Evolutionary conservation across 345 rosid species (phyloP), one percentile per base, ranked within the genome.

Genomic region (Heritiera littoralis): DNA sequence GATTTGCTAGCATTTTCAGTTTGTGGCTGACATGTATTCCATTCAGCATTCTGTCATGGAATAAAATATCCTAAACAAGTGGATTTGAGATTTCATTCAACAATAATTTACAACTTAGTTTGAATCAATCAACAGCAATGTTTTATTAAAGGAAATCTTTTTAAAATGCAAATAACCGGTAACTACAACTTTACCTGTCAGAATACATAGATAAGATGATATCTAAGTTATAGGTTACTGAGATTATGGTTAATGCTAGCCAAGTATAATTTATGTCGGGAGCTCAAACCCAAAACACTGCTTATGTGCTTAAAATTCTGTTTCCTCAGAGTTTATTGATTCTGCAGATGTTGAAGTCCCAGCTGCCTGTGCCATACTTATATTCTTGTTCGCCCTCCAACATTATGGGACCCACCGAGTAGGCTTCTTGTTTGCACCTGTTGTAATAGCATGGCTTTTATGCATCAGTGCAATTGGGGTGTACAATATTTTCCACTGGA

Each of bases 401-500:
- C 95, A 91, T 82, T 90, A 87, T 79, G 95, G 95, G 72, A 91
- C 95, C 61, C 87, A 91, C 84, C 88, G 86, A 79, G 92, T 91
- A 38, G 95, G 95, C 14, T 91, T 86, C 87, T 83, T 91, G 83
- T 91, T 91, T 49, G 93, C 95, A 2, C 95, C 93, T 1, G 89
- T 91, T 78, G 92, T 91, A 77, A 74, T 88, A 48, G 76, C 72
- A 13, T 91, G 95, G 95, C 91, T 91, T 70, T 75, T 90, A 23
- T 90, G 92, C 90, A 96, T 94, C 84, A 92, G 99, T 77, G 78
- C 93, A 13, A 92, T 96, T 78, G 99, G 99, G 56, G 68, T 92
- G 66, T 94, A 96, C 80, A 96, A 96, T 78, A 96, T 96, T 81
- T 66, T 92, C 77, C 83, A 87, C 76, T 96, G 99, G 99, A 96